Conservation (phyloP, 306 rosid species). For the Corylus avellana region DNA sequence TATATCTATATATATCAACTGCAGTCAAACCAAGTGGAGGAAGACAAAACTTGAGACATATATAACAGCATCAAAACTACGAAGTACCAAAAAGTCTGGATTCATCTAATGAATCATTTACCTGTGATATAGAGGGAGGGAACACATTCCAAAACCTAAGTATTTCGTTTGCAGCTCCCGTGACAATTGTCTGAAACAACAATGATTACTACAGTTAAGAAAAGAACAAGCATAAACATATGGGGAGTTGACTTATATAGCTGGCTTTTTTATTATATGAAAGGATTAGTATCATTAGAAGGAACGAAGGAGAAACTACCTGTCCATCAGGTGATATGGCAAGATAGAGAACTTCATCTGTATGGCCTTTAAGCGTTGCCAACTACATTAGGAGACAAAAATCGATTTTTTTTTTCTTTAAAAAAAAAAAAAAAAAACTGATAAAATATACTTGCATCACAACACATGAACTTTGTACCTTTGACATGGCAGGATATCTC, state of each 20-base stretch:
- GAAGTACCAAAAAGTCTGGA: not conserved
- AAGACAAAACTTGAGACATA: not conserved
- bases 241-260: not conserved
- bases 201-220: conserved; percentile 9
- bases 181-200: conserved; percentile 85
- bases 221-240: conserved; percentile 15
- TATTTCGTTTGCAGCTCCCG: conserved; percentile 99
- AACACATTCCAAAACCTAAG: conserved; percentile 97
- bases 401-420: not conserved
- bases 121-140: conserved; percentile 98
- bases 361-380: conserved; percentile 95
- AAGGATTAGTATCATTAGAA: not conserved
- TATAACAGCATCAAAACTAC: not conserved
- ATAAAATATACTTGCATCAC: conserved; percentile 8
- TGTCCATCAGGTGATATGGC: conserved; percentile 99
- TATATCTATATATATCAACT: not conserved
- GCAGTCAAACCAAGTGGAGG: not conserved
- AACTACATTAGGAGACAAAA: conserved; percentile 50
- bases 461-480: conserved; percentile 50
- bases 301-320: conserved; percentile 39
- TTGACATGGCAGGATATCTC: conserved; percentile 98
- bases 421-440: not conserved
- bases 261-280: conserved; percentile 53
- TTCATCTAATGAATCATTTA: conserved; percentile 35
- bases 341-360: conserved; percentile 90